Base-by-base conservation (phyloP, 768 basidiomycete species). In the Lactarius psammicola region DNA sequence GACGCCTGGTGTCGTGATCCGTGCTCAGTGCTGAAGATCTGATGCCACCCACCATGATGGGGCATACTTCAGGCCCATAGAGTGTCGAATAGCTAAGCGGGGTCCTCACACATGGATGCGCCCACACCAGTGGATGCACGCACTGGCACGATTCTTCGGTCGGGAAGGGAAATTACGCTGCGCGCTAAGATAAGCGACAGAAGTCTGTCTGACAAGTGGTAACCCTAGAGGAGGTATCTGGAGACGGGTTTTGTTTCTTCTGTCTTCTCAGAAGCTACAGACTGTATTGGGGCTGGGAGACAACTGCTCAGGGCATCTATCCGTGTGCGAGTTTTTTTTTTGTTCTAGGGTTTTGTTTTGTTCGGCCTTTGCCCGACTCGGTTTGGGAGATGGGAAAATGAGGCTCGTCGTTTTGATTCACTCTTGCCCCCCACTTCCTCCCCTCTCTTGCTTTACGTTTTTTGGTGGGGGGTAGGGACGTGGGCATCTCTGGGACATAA, bases 151-250 rank as follows among this genome's bases (percentile, higher is more conserved):
- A 23, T 6, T 49, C 23, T 23, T 3, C 23, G 10, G 49, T 51
- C 26, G 49, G 15, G 49, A 26, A 51, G 49, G 23, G 26, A n/a
- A 51, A 51, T 51, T 15, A 5, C 17, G 26, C 49, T 15, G 49
- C 49, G 49, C 49, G 49, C 49, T 51, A 51, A 51, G 49, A 51
- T 51, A 51, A 51, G 46, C 46, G 46, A 49, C 46, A 49, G 46
- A 51, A 51, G 49, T 15, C 49, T 26, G 26, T 15, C n/a, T 26
- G 49, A 26, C 49, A 15, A 15, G 13, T 26, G 2, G 49, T 51
- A 51, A 51, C 49, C 26, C 49, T 26, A 51, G 49, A 23, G 49
- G 49, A 5, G 49, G 49, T 51, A 26, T 51, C 49, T 51, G 49
- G 49, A 51, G 49, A 51, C 26, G 26, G n/a, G 49, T 1, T 26